phyloP scores from a whole-genome alignment of 371 early-diverging fungal species.

The Mortierella sp. region DNA sequence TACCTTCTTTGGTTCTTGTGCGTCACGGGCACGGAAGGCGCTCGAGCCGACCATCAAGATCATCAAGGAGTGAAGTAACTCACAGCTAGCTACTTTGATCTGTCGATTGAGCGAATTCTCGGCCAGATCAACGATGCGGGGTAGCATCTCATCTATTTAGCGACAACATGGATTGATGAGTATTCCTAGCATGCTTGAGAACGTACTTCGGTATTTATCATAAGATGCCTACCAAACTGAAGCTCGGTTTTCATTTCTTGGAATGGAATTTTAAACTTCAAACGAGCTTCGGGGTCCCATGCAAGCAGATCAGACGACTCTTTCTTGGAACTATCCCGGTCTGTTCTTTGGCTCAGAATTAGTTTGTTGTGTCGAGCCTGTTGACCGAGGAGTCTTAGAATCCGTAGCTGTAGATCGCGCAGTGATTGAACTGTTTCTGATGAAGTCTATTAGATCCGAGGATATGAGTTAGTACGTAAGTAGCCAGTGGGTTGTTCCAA shows the following conservation, averaged over 20 bases:
- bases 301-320: conserved; percentile 58
- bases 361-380: conserved; percentile 74
- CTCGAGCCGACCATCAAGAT: conserved; percentile 80
- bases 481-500: not conserved
- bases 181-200: not conserved
- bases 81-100: conserved; percentile 82
- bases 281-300: conserved; percentile 68
- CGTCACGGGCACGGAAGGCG: conserved; percentile 65
- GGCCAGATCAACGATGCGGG: conserved; percentile 80
- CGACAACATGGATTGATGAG: not conserved
- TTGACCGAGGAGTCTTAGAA: conserved; percentile 75
- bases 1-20: conserved; percentile 58
- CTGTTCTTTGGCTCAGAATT: conserved; percentile 60
- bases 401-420: conserved; percentile 69
- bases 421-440: conserved; percentile 52
- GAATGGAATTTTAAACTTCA: conserved; percentile 76
- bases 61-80: conserved; percentile 79
- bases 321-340: conserved; percentile 22
- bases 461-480: not conserved
- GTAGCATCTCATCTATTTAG: conserved; percentile 77
- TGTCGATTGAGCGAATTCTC: conserved; percentile 81
- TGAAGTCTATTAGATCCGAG: conserved; percentile 6
- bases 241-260: conserved; percentile 73
- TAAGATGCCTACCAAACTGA: conserved; percentile 64
- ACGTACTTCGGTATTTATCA: not conserved